Base-by-base conservation (phyloP, 2,329 filamentous ascomycete species). In the Clonostachys solani region DNA sequence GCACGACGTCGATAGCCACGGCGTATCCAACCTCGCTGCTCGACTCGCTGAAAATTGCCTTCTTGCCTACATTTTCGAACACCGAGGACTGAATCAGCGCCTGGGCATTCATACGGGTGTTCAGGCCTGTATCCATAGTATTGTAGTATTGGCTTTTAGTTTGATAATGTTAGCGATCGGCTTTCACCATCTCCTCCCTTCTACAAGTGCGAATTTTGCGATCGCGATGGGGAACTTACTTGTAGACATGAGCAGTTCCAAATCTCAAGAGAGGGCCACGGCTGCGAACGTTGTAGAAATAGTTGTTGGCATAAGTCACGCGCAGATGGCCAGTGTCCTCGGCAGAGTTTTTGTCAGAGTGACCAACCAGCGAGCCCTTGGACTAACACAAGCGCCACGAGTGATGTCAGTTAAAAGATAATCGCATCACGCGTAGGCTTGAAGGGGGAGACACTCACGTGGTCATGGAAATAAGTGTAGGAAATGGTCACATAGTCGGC, bases 221-320 rank as follows among this genome's bases (percentile, higher is more conserved):
- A 10, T 10, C 23, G 23, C 23, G 23, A 29, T 29, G 23, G 23
- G 19, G 17, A 23, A 16, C 44, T n/a, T 42, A 46, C 44, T 59
- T 61, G 49, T 58, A 64, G 48, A 66, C 53, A 60, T 84, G 81
- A 13, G 69, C 78, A 17, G 77, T 83, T 12, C 80, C 81, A 64
- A 84, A 84, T 49, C 81, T 77, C 60, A 82, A 59, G 5, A 72
- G 77, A 0, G 81, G 81, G 1, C 65, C 66, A 46, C 81, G 80
- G n/a, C 75, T 80, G 68, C 81, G 78, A 56, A 83, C 63, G 67
- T 83, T 82, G 50, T 61, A 54, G 68, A 71, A 83, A 68, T 77
- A 71, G 72, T 84, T 84, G 67, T 81, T 75, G 64, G 71, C 68
- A 61, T 79, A 80, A 34, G 81, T 83, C 36, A 84, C 66, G 55